Evolutionary conservation across 805 yeast species (phyloP), one percentile per base, ranked within the genome.

Genomic region (Candida pini): DNA sequence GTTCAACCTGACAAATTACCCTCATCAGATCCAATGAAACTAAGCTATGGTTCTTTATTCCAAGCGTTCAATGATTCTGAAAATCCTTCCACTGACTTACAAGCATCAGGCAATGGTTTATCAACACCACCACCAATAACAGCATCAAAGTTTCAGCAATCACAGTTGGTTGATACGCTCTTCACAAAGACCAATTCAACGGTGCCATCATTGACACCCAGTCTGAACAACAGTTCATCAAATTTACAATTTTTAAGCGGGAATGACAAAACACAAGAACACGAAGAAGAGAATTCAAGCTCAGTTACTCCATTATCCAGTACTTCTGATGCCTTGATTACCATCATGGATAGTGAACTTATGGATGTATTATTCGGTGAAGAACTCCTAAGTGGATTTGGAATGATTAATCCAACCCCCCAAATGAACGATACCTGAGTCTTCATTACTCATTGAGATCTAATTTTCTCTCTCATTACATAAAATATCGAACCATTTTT

Each of bases 321-420:
- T 24, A 23, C 8, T 8, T 15, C 9, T 30, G 57, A 45, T 20
- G 56, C 54, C 1, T 33, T 56, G 20, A 51, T 38, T 33, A 47
- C 60, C 1, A 47, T 56, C 6, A 33, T 56, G 12, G 55, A 56
- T 25, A 53, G 59, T 3, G 62, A 56, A 21, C 34, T 56, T 17
- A 56, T 56, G 54, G 60, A 56, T 34, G 55, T 53, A 2, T 22
- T 56, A 5, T 56, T 56, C 41, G 60, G 60, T 14, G 46, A 50
- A 9, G 62, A 52, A 18, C 23, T 51, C 27, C 27, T 47, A 9
- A 33, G 25, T 18, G 36, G 36, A 9, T 30, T 33, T 16, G 31
- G 26, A n/a, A n/a, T n/a, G n/a, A n/a, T n/a, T n/a, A n/a, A n/a
- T n/a, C n/a, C n/a, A n/a, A n/a, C n/a, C n/a, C n/a, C n/a, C n/a